Evolutionary conservation across 495 filamentous ascomycete species (phyloP).

Genomic region (Glutinoglossum americanum): DNA sequence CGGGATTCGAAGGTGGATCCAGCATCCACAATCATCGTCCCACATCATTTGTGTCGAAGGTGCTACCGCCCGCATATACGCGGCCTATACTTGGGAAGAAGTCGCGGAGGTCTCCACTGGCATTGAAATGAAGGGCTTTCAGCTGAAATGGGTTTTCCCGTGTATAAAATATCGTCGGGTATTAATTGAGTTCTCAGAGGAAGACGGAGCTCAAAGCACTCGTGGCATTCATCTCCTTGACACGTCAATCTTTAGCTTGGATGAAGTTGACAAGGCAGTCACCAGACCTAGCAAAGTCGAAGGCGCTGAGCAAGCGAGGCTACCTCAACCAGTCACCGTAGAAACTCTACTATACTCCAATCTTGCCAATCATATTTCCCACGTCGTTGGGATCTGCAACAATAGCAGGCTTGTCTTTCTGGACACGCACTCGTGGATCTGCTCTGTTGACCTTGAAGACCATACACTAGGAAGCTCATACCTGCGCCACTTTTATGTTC

Average conservation of each 20-base stretch:
- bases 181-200: too few relatives aligned
- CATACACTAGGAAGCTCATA: background rate
- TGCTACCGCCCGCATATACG: background rate
- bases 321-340: too few relatives aligned
- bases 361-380: background rate
- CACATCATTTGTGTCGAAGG: background rate
- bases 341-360: too few relatives aligned
- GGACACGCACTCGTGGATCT: background rate
- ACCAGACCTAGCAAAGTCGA: too few relatives aligned
- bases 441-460: background rate
- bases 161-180: too few relatives aligned
- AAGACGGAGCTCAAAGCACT: too few relatives aligned
- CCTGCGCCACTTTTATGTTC: constrained; percentile 8
- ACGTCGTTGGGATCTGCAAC: background rate
- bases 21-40: background rate
- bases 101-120: background rate
- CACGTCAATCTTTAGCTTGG: too few relatives aligned
- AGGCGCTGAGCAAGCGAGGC: too few relatives aligned
- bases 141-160: too few relatives aligned
- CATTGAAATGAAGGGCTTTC: background rate
- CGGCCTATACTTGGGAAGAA: background rate
- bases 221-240: too few relatives aligned
- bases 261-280: too few relatives aligned
- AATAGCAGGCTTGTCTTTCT: background rate
- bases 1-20: background rate